Conservation (phyloP, 257 asterid species). For the Haberlea rhodopensis region DNA sequence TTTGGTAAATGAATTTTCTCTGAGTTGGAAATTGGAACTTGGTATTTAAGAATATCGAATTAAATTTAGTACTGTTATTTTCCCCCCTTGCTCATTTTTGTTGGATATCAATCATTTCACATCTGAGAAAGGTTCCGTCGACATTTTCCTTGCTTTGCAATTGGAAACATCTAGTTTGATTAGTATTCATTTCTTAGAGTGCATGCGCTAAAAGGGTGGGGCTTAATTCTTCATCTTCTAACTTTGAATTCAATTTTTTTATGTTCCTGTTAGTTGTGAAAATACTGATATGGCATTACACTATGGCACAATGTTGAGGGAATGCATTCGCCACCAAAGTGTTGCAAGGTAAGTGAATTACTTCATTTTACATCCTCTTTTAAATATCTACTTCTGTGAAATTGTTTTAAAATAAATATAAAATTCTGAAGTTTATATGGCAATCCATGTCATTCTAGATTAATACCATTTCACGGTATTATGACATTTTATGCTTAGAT, state of each 20-base stretch:
- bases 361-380: not conserved
- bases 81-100: not conserved
- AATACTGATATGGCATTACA: constrained; percentile 86
- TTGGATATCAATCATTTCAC: too few relatives aligned
- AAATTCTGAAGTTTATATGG: not conserved
- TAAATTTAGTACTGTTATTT: not conserved
- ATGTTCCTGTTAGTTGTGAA: constrained; percentile 54
- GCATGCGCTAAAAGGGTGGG: not conserved
- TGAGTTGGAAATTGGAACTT: constrained; percentile 8
- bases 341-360: constrained; percentile 71
- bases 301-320: constrained; percentile 94
- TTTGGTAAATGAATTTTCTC: not conserved
- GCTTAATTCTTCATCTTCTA: constrained; percentile 6
- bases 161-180: not conserved
- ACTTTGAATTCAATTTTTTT: constrained; percentile 26
- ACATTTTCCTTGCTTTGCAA: not conserved
- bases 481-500: not conserved
- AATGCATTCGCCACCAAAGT: constrained; percentile 97
- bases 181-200: not conserved
- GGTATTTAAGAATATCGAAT: not conserved
- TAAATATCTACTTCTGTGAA: not conserved
- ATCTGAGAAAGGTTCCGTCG: not conserved
- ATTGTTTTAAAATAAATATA: not conserved
- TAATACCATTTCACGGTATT: not conserved
- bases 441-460: not conserved